phyloP scores from a whole-genome alignment of 2,329 filamentous ascomycete genomes.

The Colletotrichum sp. region DNA sequence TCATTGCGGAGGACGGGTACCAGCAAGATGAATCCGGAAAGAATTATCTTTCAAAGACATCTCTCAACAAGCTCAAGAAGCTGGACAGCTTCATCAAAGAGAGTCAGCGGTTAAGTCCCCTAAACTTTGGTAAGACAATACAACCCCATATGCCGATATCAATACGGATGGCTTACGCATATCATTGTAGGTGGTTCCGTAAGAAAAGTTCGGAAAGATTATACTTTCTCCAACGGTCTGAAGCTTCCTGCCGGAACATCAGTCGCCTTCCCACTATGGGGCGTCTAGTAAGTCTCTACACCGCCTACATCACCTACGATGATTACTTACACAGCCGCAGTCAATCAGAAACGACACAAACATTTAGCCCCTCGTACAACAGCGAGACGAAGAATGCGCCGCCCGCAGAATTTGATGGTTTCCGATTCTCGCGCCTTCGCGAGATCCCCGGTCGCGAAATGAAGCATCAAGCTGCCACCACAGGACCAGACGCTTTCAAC shows the following conservation, averaged over 20 bases:
- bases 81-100: slow-evolving; percentile 46
- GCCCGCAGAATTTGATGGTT: slow-evolving; percentile 25
- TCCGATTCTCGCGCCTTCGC: slow-evolving; percentile 26
- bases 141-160: not conserved
- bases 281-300: slow-evolving; percentile 15
- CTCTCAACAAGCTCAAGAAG: slow-evolving; percentile 41
- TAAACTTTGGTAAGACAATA: slow-evolving; percentile 3
- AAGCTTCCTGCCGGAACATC: slow-evolving; percentile 28
- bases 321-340: not conserved
- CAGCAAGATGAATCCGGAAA: not conserved
- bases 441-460: slow-evolving; percentile 16
- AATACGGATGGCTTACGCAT: too few species aligned
- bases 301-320: fast-evolving
- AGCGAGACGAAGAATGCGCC: slow-evolving; percentile 13
- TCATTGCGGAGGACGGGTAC: slow-evolving; percentile 37
- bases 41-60: slow-evolving; percentile 27
- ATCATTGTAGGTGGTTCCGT: slow-evolving; percentile 36
- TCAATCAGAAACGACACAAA: slow-evolving; percentile 10
- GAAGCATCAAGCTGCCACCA: slow-evolving; percentile 33
- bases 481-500: slow-evolving; percentile 45
- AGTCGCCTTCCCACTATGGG: slow-evolving; percentile 27
- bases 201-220: slow-evolving; percentile 41
- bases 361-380: slow-evolving; percentile 23
- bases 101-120: slow-evolving; percentile 35
- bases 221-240: slow-evolving; percentile 36